Evolutionary conservation across 441 rosid genomes (phyloP).

Genomic region (Syzygium syzygioides): DNA sequence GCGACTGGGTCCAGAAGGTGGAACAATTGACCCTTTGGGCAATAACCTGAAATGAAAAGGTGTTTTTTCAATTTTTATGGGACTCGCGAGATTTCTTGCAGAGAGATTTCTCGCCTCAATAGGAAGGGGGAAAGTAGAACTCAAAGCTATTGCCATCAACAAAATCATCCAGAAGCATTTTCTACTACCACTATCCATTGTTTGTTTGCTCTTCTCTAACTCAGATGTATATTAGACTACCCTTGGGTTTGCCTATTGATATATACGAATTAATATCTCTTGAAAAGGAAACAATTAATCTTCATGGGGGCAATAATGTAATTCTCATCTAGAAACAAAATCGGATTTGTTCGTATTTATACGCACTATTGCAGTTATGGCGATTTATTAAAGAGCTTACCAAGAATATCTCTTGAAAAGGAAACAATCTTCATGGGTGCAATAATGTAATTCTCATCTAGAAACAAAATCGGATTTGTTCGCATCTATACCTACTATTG

Average conservation of each 20-base stretch:
- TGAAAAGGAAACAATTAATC: background rate
- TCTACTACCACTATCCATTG: background rate
- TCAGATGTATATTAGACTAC: background rate
- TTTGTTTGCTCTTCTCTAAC: background rate
- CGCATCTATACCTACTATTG: background rate
- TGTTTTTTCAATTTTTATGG: rapidly evolving
- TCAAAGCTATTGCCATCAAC: background rate
- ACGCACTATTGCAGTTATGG: background rate
- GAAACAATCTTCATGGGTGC: background rate
- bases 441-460: too few species aligned
- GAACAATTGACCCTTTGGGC: background rate
- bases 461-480: background rate
- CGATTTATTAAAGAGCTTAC: background rate
- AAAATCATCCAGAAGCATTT: background rate
- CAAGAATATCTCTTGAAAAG: background rate
- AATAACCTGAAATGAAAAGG: background rate
- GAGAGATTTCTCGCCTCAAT: background rate
- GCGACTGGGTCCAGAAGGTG: background rate
- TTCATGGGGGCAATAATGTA: too few species aligned
- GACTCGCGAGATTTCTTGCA: background rate
- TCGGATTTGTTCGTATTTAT: background rate
- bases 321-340: too few species aligned
- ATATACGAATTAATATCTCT: background rate
- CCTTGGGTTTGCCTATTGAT: background rate
- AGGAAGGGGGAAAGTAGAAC: background rate